A percentile compares a stretch with the other conserved stretches of the same genome.
phyloP scores from a whole-genome alignment of 192 early-diverging fungal genomes.

The Coemansia sp. region DNA sequence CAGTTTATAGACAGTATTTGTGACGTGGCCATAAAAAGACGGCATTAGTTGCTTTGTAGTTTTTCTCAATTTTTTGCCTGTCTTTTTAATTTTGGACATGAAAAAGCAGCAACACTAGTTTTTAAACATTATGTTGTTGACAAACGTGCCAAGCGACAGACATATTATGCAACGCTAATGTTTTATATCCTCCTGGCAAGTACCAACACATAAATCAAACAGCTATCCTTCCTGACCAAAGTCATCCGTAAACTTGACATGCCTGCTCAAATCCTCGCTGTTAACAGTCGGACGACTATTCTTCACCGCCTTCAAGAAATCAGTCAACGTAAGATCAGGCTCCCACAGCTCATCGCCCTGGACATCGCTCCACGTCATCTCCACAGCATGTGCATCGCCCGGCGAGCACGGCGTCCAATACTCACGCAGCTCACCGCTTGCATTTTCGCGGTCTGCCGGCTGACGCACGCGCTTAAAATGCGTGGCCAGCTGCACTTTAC shows the following conservation, averaged over 20 bases:
- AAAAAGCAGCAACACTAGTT: too few relatives aligned
- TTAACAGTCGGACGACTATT: conserved; percentile 81
- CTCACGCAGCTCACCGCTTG: conserved; percentile 14
- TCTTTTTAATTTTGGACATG: too few relatives aligned
- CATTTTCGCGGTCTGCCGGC: conserved; percentile 9
- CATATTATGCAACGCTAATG: too few relatives aligned
- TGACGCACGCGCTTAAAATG: conserved; percentile 75
- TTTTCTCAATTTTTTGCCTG: too few relatives aligned
- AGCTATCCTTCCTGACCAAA: conserved; percentile 68
- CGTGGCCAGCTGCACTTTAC: conserved; percentile 92
- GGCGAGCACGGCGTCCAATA: conserved; percentile 93
- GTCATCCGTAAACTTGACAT: conserved; percentile 89
- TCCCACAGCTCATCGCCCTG: conserved; percentile 85
- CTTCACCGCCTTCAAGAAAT: conserved; percentile 83
- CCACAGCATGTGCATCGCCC: conserved; percentile 80
- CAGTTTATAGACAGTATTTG: too few relatives aligned
- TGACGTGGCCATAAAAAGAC: too few relatives aligned
- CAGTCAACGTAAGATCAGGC: conserved; percentile 78
- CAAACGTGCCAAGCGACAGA: too few relatives aligned
- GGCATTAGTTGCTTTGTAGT: too few relatives aligned
- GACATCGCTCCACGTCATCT: conserved; percentile 87
- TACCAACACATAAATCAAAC: too few relatives aligned
- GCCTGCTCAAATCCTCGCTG: conserved; percentile 72
- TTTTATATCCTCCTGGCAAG: too few relatives aligned
- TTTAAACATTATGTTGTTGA: too few relatives aligned